phyloP scores from a whole-genome alignment of 1,139 yeast genomes.

The Suhomyces maxii region DNA sequence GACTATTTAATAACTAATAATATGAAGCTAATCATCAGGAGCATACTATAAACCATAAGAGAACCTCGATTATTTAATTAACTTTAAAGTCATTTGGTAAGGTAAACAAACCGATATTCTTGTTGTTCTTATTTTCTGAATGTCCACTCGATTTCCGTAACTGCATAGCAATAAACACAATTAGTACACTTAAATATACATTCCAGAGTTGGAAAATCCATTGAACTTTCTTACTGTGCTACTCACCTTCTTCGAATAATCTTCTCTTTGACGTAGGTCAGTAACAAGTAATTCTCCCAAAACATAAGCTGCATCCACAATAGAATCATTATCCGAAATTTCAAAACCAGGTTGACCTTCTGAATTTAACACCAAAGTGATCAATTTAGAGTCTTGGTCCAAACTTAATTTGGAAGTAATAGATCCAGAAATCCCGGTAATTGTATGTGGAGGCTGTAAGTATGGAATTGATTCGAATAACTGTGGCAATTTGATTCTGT shows the following conservation, averaged over 20 bases:
- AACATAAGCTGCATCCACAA: constrained; percentile 34
- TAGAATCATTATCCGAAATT: constrained; percentile 37
- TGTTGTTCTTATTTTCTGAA: background rate
- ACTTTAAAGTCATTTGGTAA: too few species aligned
- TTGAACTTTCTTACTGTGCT: constrained; percentile 35
- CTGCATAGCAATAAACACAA: too few species aligned
- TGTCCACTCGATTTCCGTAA: too few species aligned
- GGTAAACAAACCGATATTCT: too few species aligned
- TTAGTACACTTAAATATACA: constrained; percentile 30
- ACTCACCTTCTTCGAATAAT: constrained; percentile 28
- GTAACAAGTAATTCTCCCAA: constrained; percentile 18
- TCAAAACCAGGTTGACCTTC: constrained; percentile 63
- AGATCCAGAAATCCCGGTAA: constrained; percentile 54
- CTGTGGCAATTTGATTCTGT: constrained; percentile 14
- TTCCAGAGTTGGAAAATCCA: constrained; percentile 38
- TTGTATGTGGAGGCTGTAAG: constrained; percentile 54
- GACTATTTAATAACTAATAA: too few species aligned
- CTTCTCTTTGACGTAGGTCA: constrained; percentile 14
- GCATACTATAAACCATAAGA: too few species aligned
- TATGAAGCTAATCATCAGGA: too few species aligned
- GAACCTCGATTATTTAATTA: too few species aligned
- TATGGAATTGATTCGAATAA: constrained; percentile 25
- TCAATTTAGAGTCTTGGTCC: constrained; percentile 9
- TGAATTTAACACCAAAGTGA: constrained; percentile 43
- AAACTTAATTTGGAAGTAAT: constrained; percentile 31